Percentiles rank a stretch among this genome's conserved stretches.
These are phyloP conservation scores for Fraxinus ornus DNA, from an alignment of 305 asterid genomes.

Conservation along the genomic window DNA sequence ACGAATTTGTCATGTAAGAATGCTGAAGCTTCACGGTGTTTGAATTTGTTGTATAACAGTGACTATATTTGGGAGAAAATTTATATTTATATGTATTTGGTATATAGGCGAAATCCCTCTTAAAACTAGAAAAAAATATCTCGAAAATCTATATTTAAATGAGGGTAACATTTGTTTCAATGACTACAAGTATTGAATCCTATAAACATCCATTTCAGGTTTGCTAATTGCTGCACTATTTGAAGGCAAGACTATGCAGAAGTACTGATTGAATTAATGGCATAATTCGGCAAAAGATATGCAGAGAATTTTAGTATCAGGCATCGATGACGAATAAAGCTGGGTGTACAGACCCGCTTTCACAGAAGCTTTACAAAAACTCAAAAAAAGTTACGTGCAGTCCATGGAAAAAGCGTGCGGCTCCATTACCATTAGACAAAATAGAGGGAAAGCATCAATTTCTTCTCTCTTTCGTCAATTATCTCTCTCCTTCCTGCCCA, in stretches of 20 bases:
- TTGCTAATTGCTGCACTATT: background rate
- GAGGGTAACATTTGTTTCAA: background rate
- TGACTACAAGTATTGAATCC: background rate
- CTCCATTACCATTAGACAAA: no score
- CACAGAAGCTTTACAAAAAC: no score
- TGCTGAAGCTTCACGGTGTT: background rate
- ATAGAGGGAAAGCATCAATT: no score
- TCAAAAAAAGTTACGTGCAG: no score
- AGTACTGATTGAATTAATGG: background rate
- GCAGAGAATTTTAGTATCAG: background rate
- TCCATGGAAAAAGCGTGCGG: no score
- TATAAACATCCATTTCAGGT: background rate
- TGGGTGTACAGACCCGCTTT: no score
- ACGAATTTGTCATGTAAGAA: background rate
- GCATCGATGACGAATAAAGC: no score
- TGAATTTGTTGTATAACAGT: no score
- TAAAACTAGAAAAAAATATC: background rate
- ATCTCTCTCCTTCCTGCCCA: no score
- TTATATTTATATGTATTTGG: background rate
- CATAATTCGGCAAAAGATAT: background rate
- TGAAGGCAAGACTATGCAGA: background rate
- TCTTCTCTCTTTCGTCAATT: no score
- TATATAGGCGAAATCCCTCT: background rate
- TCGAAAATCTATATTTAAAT: background rate
- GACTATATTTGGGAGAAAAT: background rate